Evolutionary conservation across 2,329 filamentous ascomycete species (phyloP).

Genomic region (Stachybotrys elegans): DNA sequence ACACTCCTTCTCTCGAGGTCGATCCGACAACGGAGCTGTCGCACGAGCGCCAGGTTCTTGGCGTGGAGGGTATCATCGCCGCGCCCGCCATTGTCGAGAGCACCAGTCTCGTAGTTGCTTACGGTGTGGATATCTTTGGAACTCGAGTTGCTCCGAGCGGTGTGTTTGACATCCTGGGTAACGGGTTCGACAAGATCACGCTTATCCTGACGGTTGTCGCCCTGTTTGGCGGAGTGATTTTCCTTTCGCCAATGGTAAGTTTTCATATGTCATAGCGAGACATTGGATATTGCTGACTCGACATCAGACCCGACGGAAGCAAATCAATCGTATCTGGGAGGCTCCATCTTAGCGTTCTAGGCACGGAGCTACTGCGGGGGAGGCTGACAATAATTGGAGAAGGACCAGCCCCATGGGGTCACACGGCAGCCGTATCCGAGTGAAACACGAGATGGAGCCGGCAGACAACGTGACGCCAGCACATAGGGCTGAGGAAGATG

Average conservation of each 20-base stretch:
- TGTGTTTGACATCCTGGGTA: constrained; percentile 87
- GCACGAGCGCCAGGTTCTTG: constrained; percentile 76
- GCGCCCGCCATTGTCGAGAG: constrained; percentile 81
- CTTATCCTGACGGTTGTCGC: constrained; percentile 80
- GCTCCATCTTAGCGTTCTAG: constrained; percentile 17
- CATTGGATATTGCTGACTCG: too few species aligned
- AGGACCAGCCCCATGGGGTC: background rate
- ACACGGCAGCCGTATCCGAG: background rate
- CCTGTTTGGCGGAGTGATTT: constrained; percentile 68
- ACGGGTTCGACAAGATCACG: constrained; percentile 87
- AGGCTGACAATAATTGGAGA: too few species aligned
- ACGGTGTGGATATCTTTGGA: constrained; percentile 83
- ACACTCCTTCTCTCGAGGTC: constrained; percentile 73
- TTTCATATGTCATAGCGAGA: too few species aligned
- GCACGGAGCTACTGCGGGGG: background rate
- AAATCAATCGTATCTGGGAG: constrained; percentile 62
- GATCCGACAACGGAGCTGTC: constrained; percentile 77
- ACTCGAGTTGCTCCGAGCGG: constrained; percentile 82
- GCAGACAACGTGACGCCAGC: background rate
- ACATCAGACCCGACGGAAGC: constrained; percentile 54
- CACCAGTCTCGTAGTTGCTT: constrained; percentile 84
- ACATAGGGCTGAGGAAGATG: background rate
- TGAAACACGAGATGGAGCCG: background rate
- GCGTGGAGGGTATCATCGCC: constrained; percentile 67
- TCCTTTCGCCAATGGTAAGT: constrained; percentile 82